phyloP scores from a whole-genome alignment of 2,329 filamentous ascomycete species.

The Coniochaeta ligniaria region DNA sequence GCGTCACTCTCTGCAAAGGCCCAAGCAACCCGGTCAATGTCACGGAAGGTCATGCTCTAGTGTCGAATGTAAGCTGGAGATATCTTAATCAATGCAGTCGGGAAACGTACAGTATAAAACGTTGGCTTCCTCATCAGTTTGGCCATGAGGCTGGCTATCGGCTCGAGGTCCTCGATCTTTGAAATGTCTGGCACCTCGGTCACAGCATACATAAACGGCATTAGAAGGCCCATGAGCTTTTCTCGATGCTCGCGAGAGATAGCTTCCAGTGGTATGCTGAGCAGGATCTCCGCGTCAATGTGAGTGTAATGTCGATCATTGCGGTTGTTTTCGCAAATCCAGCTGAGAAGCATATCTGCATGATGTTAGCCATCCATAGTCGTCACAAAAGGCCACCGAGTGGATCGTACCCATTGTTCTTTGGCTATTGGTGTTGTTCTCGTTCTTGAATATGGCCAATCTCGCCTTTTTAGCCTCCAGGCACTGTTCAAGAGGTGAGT shows the following conservation, averaged over 20 bases:
- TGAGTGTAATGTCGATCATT: neutral
- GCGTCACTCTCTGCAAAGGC: neutral
- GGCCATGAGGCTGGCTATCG: constrained; percentile 35
- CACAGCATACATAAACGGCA: neutral
- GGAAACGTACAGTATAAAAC: constrained; percentile 33
- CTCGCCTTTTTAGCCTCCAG: neutral
- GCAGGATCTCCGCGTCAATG: constrained; percentile 13
- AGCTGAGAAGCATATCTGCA: neutral
- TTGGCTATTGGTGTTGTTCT: constrained; percentile 11
- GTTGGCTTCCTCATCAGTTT: constrained; percentile 45
- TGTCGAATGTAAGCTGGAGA: neutral
- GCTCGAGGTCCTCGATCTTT: constrained; percentile 20
- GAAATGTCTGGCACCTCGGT: neutral
- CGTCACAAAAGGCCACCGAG: neutral
- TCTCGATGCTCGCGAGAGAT: constrained; percentile 37
- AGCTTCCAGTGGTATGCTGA: constrained; percentile 26
- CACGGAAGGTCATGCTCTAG: constrained; percentile 30
- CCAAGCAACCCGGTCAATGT: constrained; percentile 23
- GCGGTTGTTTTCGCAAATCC: neutral
- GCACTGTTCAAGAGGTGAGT: neutral
- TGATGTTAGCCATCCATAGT: neutral
- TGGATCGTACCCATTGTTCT: constrained; percentile 12
- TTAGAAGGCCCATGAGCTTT: constrained; percentile 20
- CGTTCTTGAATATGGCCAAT: constrained; percentile 8
- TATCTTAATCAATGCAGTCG: neutral